Base-by-base conservation (phyloP, 164 flowering plant genomes). In the Nymphaea thermarum region DNA sequence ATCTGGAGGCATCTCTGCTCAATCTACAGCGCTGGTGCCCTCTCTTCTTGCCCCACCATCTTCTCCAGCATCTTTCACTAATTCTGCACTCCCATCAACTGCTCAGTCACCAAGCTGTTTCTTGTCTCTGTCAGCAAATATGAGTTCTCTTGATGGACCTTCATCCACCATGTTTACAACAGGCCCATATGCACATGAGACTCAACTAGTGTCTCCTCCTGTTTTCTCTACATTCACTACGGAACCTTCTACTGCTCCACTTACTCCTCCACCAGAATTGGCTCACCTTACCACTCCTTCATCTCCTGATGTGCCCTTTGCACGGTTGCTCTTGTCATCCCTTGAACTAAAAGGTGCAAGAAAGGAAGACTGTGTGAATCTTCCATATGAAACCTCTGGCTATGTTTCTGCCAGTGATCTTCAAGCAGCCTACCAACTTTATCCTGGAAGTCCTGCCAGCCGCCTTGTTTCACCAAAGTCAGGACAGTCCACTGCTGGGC, bases 241-340 rank as follows among this genome's bases (percentile, higher is more conserved):
- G 60, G 97, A 91, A 76, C 97, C 96, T 67, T 91, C 98, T 8
- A 93, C 97, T 67, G 98, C 98, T 74, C 96, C 98, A 67, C 77
- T 87, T 59, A 93, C 98, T 51, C 98, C 98, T 18, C 98, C 97
- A 60, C 97, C 96, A 5, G 98, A 93, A 72, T 70, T 85, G 69
- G 93, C 92, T 68, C 97, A 91, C 76, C 80, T 82, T 63, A 94
- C 99, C 14, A 91, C 97, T 41, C 99, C 99, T n/a, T 94, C 99
- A 36, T 94, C 99, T n/a, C 99, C 99, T 4, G 99, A 94, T 79
- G 99, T 94, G 42, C 99, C 99, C 61, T 94, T 75, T 73, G 99
- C 98, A 41, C 90, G 78, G 66, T 87, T 88, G 68, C 88, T 94
- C 65, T 83, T 96, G 66, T 91, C 96, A 68, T 77, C 97, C 0